Conservation (phyloP, 257 asterid species). For the Fraxinus pennsylvanica region DNA sequence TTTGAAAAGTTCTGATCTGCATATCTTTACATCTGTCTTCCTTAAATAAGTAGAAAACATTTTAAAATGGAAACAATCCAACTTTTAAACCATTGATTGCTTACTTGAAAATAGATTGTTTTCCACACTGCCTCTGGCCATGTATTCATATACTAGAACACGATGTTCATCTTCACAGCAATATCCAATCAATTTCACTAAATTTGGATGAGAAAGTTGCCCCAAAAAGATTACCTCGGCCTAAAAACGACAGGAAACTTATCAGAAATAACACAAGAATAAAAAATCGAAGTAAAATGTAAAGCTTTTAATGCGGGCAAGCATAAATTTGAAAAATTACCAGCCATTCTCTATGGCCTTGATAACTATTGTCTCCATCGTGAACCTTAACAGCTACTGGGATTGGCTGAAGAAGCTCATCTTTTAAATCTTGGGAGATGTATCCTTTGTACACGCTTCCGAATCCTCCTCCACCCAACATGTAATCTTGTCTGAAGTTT, state of each 20-base stretch:
- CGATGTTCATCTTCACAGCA: conserved; percentile 79
- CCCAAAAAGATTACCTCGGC: conserved; percentile 81
- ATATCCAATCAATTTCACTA: conserved; percentile 75
- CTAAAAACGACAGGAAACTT: conserved; percentile 36
- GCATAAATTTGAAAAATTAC: conserved; percentile 35
- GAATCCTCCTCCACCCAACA: conserved; percentile 96
- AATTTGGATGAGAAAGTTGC: conserved; percentile 83
- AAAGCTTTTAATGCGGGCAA: not conserved
- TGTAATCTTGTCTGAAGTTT: conserved; percentile 83
- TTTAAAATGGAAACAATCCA: too few species aligned
- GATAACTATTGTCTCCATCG: conserved; percentile 82
- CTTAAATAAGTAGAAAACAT: not conserved
- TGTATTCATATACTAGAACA: conserved; percentile 69
- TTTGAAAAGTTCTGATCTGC: too few species aligned
- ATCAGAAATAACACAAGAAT: not conserved
- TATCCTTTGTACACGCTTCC: conserved; percentile 90
- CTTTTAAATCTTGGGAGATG: conserved; percentile 46
- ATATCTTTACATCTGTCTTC: not conserved
- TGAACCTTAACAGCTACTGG: conserved; percentile 94
- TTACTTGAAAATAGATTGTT: conserved; percentile 73
- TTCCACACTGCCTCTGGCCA: conserved; percentile 77
- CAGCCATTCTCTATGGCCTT: conserved; percentile 99
- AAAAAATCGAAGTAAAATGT: not conserved
- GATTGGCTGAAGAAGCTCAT: conserved; percentile 43
- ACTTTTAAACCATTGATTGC: conserved; percentile 10